Base-by-base conservation (phyloP, 2,329 filamentous ascomycete species). In the Xylariales sp. region DNA sequence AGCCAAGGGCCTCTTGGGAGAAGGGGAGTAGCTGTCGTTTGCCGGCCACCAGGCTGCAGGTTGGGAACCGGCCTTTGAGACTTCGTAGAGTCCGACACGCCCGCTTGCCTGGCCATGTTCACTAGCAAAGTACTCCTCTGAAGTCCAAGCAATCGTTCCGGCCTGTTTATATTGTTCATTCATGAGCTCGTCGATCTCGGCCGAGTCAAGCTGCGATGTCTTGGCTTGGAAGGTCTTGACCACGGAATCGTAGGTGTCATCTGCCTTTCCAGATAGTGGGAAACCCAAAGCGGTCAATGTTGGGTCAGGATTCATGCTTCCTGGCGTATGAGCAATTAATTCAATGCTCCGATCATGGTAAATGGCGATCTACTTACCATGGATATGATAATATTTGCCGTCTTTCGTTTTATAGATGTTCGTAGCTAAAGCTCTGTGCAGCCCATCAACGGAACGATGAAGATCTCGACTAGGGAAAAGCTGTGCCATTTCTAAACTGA, bases 41-140 rank as follows among this genome's bases (percentile, higher is more conserved):
- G 30, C 34, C 9, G 62, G 79, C 83, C 83, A 85, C 83, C 82
- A 84, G 49, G 76, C 72, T 0, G 79, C 72, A 0, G 75, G 68
- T 46, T 81, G 79, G 0, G 75, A 69, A 16, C 46, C 59, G 2
- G 48, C 52, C 32, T 34, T 58, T 10, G 63, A 64, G 45, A 69
- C 23, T 18, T 63, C 63, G 50, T 64, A 67, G 34, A 69, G 67
- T 14, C 64, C 59, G 39, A 67, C 3, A 10, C n/a, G 41, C n/a
- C 46, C 55, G 55, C 60, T 64, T 5, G 56, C 43, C 32, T 49
- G 61, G 4, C 62, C 65, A 30, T 68, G 65, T 3, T 61, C 56
- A 12, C 50, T 62, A 4, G 61, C 56, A n/a, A 68, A 62, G n/a
- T 68, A 68, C n/a, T 68, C 65, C 12, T 65, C 62, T 0, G 62